A percentile compares a stretch with the other conserved stretches of the same genome.
Evolutionary conservation across 1,139 yeast genomes (phyloP).

Genomic region (Scheffersomyces parashehatae): DNA sequence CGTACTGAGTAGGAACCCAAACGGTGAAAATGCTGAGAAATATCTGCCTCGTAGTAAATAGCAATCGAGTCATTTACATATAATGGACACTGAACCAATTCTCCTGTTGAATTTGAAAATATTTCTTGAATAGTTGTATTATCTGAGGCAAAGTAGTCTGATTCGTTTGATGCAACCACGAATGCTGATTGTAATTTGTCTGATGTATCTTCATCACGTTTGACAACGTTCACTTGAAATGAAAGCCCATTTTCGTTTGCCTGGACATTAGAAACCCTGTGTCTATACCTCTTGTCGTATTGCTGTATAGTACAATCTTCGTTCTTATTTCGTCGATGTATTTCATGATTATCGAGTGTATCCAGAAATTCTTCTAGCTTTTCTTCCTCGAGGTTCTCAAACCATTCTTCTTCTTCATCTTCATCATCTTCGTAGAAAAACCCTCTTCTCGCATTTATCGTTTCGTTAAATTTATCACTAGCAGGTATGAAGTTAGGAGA

Average conservation of each 20-base stretch:
- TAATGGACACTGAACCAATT: slow-evolving; percentile 42
- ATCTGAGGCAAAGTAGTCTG: slow-evolving; percentile 11
- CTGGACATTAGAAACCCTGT: neutral
- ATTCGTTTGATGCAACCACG: too few species aligned
- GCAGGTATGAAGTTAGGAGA: neutral
- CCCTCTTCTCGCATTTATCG: slow-evolving; percentile 1
- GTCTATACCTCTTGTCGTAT: too few species aligned
- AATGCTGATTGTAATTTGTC: neutral
- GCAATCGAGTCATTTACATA: slow-evolving; percentile 40
- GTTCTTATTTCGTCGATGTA: too few species aligned
- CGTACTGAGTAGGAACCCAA: slow-evolving; percentile 46
- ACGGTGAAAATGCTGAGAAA: slow-evolving; percentile 31
- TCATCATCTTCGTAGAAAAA: neutral
- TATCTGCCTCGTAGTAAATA: slow-evolving; percentile 39
- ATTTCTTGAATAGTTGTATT: slow-evolving; percentile 23
- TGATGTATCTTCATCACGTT: neutral
- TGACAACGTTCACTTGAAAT: neutral
- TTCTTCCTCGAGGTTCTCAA: too few species aligned
- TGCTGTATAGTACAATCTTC: too few species aligned
- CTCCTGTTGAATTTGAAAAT: slow-evolving; percentile 28
- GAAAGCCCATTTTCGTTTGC: neutral
- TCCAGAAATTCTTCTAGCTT: too few species aligned
- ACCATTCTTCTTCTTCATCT: neutral
- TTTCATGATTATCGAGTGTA: too few species aligned
- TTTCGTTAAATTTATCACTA: neutral